A percentile compares a stretch with the other conserved stretches of the same genome.
Conservation (phyloP, 352 stramenopile genomes). For the Phytophthora kernoviae region DNA sequence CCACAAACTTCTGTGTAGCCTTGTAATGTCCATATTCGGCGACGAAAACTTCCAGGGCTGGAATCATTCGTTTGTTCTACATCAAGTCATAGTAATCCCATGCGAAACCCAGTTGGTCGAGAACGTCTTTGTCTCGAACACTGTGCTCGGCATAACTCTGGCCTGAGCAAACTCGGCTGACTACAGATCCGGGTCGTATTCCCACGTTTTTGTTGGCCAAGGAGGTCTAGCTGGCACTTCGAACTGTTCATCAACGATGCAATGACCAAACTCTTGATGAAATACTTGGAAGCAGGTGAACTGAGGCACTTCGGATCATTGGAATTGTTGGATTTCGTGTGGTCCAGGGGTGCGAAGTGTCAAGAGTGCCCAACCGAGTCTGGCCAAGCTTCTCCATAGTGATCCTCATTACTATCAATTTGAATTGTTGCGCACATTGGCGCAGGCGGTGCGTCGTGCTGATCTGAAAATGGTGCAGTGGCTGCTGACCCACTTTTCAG, state of each 20-base stretch:
- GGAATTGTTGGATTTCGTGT: conserved; percentile 4
- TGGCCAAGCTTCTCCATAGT: conserved; percentile 1
- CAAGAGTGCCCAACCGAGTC: neutral
- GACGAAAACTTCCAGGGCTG: conserved; percentile 38
- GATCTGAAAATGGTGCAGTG: conserved; percentile 7
- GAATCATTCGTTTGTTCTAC: conserved; percentile 44
- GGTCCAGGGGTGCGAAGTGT: neutral
- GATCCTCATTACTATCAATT: conserved; percentile 1
- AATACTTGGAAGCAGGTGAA: neutral
- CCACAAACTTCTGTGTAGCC: conserved; percentile 9
- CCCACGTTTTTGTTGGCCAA: conserved; percentile 1
- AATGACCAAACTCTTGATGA: neutral
- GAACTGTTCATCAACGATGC: neutral
- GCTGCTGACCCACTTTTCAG: neutral
- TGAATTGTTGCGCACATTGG: conserved; percentile 1
- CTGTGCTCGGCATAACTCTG: conserved; percentile 35
- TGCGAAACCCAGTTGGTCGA: conserved; percentile 45
- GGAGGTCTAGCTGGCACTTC: neutral
- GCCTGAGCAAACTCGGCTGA: conserved; percentile 39
- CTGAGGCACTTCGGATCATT: neutral
- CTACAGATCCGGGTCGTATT: conserved; percentile 7
- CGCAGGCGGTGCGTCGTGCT: neutral
- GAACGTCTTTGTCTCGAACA: conserved; percentile 32
- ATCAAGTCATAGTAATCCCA: conserved; percentile 34
- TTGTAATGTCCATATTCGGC: conserved; percentile 27